A percentile compares a stretch with the other conserved stretches of the same genome.
Conservation (phyloP, 139 green algal species). For the Zygnema circumcarinatum region DNA sequence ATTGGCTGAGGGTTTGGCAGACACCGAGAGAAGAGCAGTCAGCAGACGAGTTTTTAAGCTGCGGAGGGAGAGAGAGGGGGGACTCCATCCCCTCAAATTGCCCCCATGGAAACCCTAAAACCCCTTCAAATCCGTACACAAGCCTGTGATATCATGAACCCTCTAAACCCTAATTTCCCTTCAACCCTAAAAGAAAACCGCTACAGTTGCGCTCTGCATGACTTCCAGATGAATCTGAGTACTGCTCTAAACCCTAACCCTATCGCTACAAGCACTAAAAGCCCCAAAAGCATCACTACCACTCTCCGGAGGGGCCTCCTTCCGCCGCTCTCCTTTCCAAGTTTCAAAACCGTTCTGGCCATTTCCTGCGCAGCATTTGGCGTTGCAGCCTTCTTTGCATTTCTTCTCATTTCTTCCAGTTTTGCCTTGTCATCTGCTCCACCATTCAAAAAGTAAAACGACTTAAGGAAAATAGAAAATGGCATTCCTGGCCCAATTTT, state of each 20-base stretch:
- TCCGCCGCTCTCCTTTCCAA: not conserved
- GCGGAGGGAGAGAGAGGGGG: too few relatives aligned
- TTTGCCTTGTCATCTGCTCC: not conserved
- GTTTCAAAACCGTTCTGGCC: not conserved
- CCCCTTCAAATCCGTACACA: too few relatives aligned
- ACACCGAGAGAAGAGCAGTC: too few relatives aligned
- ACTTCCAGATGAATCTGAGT: not conserved
- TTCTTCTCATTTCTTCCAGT: not conserved
- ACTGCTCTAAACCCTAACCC: not conserved
- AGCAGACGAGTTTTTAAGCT: too few relatives aligned
- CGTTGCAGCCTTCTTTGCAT: not conserved
- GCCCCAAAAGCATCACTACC: not conserved
- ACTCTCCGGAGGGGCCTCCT: not conserved
- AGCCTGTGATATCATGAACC: too few relatives aligned
- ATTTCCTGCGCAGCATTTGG: not conserved
- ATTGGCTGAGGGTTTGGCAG: too few relatives aligned
- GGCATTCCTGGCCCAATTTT: not conserved
- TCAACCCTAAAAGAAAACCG: too few relatives aligned
- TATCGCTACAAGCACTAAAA: not conserved
- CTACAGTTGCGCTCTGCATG: too few relatives aligned
- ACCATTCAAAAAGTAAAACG: not conserved
- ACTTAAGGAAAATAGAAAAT: not conserved
- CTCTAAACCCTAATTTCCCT: too few relatives aligned
- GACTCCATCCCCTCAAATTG: too few relatives aligned
- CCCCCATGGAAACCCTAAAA: too few relatives aligned